These are phyloP conservation scores for Spergularia azorica DNA, from an alignment of 179 eudicot species.

Conservation along the genomic window DNA sequence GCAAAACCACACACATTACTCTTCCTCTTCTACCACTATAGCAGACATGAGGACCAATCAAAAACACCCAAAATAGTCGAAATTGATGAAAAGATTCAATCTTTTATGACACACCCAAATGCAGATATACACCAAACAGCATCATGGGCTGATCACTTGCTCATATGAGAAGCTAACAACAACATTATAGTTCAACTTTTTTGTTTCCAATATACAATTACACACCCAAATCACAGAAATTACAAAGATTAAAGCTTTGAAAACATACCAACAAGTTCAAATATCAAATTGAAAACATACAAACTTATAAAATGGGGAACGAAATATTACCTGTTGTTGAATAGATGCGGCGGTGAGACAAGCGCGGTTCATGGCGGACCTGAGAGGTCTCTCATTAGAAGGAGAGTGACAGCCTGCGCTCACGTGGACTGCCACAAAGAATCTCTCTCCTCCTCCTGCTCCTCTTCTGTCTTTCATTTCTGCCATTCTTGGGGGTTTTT, in stretches of 20 bases:
- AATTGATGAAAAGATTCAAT: too few relatives aligned
- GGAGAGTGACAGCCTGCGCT: slow-evolving; percentile 97
- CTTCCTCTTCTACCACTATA: too few relatives aligned
- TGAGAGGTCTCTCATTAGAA: slow-evolving; percentile 63
- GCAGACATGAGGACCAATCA: neutral
- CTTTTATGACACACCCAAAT: too few relatives aligned
- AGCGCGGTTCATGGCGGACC: slow-evolving; percentile 89
- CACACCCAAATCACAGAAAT: neutral
- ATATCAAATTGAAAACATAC: neutral
- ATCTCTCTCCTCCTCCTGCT: slow-evolving; percentile 33
- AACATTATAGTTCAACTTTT: neutral
- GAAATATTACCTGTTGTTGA: slow-evolving; percentile 49
- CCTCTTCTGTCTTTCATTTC: slow-evolving; percentile 26
- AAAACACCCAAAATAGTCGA: neutral
- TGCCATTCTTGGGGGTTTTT: neutral
- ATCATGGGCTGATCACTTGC: neutral
- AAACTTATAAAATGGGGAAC: neutral
- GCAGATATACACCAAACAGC: too few relatives aligned
- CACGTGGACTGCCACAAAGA: slow-evolving; percentile 94
- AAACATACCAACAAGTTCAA: neutral
- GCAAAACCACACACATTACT: too few relatives aligned
- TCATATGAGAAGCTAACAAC: neutral
- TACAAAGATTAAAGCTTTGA: slow-evolving; percentile 13
- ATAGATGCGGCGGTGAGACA: slow-evolving; percentile 79
- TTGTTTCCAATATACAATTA: neutral